Evolutionary conservation across 1,139 yeast species (phyloP), one percentile per base, ranked within the genome.

Genomic region (Sugiyamaella xylanicola): DNA sequence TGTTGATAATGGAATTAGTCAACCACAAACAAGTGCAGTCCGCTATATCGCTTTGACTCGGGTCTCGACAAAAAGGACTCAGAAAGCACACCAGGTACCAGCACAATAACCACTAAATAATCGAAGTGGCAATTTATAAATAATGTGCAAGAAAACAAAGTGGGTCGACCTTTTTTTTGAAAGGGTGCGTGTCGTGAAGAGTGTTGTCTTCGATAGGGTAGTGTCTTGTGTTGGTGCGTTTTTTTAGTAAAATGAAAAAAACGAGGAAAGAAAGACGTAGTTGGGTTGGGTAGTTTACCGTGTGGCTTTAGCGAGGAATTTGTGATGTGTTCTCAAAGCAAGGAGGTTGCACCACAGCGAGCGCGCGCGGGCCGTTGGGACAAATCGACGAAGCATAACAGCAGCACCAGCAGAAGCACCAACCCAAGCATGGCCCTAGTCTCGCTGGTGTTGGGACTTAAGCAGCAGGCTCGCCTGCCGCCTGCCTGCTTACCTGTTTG

Each of bases 201-300:
- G 48, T 4, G 2, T 21, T 8, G 19, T 20, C 21, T 17, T 21
- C 39, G n/a, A 37, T 32, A 45, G 16, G 48, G 48, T 35, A 42
- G 39, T 44, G 48, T 44, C 48, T 44, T 44, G 48, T 35, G 40
- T n/a, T n/a, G n/a, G n/a, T n/a, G n/a, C n/a, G n/a, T 37, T 19
- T 45, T 15, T 25, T 36, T 19, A 15, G 48, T 45, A 45, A 45
- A 45, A 45, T 45, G 48, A 45, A 45, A 45, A 41, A 45, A 45
- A 25, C 13, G 40, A 19, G 48, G 40, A 45, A 45, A 43, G 47
- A 43, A 43, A 45, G 48, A 45, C 35, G 40, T 22, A 43, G 20
- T 32, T 45, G 48, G 48, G 48, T 45, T 45, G 48, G 48, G 48
- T 19, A 32, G 48, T n/a, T 20, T 15, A 29, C 40, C 48, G 48